Evolutionary conservation across 805 yeast genomes (phyloP), one percentile per base, ranked within the genome.

Genomic region (Ogataea populi-albae): DNA sequence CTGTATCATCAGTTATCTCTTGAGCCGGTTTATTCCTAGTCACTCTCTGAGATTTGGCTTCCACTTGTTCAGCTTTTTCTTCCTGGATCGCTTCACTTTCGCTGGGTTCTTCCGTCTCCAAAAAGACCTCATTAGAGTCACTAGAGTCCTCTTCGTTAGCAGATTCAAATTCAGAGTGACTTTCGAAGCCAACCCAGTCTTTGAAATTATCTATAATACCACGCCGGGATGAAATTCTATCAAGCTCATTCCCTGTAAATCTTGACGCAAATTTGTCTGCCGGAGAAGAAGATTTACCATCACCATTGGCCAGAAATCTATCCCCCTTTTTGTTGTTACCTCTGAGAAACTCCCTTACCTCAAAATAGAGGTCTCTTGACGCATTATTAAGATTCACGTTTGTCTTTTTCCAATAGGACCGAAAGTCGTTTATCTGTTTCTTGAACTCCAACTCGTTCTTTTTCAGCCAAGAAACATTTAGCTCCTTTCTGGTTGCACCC

Each of bases 401-500:
- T 51, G 86, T 81, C 56, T 77, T 81, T 57, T 79, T 79, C 82
- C 93, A 85, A 50, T 86, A 86, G 17, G 84, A 75, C 49, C 96
- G 72, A 66, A 93, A 91, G 45, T 87, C 96, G 43, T 68, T 77
- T 43, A 93, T 82, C 56, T 89, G 96, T 50, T 88, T 86, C 61
- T 86, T 88, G 64, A 93, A 75, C 45, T 93, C 98, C 50, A 93
- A 71, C 66, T 93, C 98, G 61, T 93, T 93, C 64, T 93, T 93
- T 66, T 93, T 93, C 51, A 93, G 71, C 98, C 98, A 93, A 20
- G 95, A 84, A 15, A 93, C 98, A 55, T 93, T 93, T 53, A 93
- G 75, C 55, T 93, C 98, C 60, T 93, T 87, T 55, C 98, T 75
- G 3, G 97, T 85, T 8, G 96, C 98, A 31, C 98, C 98, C 48